Conservation (phyloP, 2,329 filamentous ascomycete species). For the Penicillium sp. region DNA sequence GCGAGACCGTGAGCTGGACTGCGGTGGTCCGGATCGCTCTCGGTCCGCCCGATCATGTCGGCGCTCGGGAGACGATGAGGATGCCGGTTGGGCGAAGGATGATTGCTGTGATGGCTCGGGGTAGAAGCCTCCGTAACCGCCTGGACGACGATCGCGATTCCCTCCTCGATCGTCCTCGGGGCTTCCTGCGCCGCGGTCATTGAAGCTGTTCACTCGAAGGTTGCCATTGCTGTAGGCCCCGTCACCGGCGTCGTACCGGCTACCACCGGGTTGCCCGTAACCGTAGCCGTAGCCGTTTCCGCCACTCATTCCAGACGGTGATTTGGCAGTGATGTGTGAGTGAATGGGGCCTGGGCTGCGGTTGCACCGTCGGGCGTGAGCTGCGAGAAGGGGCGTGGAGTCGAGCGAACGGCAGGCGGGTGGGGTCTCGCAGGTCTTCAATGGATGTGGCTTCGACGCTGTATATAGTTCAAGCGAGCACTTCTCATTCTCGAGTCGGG, state of each 20-base stretch:
- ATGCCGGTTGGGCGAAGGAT: slow-evolving; percentile 16
- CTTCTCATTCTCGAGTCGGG: slow-evolving; percentile 21
- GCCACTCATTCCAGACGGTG: slow-evolving; percentile 29
- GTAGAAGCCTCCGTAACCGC: slow-evolving; percentile 43
- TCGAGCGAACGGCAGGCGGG: slow-evolving; percentile 1
- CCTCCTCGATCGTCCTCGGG: slow-evolving; percentile 4
- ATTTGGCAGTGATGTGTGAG: not conserved
- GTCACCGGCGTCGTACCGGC: slow-evolving; percentile 32
- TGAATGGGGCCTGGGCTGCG: slow-evolving; percentile 6
- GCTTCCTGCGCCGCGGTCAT: slow-evolving; percentile 15
- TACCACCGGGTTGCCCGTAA: slow-evolving; percentile 32
- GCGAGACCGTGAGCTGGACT: slow-evolving; percentile 31
- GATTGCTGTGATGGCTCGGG: slow-evolving; percentile 26
- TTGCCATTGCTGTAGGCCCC: slow-evolving; percentile 28
- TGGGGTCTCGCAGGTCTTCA: slow-evolving; percentile 2
- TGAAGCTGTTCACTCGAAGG: slow-evolving; percentile 31
- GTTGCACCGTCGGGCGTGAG: slow-evolving; percentile 3
- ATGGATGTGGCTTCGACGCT: slow-evolving; percentile 16
- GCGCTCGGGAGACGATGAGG: slow-evolving; percentile 26
- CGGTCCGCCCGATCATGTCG: slow-evolving; percentile 28
- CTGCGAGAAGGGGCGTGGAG: slow-evolving; percentile 14
- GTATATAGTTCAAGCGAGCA: slow-evolving; percentile 10
- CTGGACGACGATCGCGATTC: slow-evolving; percentile 34
- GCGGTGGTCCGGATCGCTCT: slow-evolving; percentile 23
- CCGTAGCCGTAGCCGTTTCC: slow-evolving; percentile 34